A percentile compares a stretch with the other conserved stretches of the same genome.
phyloP scores from a whole-genome alignment of 2,329 filamentous ascomycete species.

The Endoconidiophora polonica region DNA sequence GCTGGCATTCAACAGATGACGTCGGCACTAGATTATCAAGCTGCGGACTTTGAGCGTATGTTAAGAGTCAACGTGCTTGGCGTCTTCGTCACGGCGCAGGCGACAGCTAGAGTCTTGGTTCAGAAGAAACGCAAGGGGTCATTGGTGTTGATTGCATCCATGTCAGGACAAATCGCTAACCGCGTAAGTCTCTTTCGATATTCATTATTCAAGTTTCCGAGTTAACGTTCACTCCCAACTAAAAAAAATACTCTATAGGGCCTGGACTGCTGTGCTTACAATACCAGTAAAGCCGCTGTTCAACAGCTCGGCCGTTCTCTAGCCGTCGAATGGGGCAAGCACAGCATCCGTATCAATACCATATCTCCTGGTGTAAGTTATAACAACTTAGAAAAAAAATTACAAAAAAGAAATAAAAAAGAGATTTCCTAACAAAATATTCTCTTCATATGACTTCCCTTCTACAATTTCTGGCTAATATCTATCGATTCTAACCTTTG shows the following conservation, averaged over 20 bases:
- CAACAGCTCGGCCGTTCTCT: conserved; percentile 42
- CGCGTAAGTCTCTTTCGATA: conserved; percentile 21
- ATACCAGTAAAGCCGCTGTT: conserved; percentile 44
- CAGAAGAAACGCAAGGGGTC: conserved; percentile 26
- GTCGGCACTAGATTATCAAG: conserved; percentile 29
- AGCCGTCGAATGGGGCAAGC: conserved; percentile 43
- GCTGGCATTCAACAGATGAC: conserved; percentile 31
- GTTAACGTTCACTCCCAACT: not conserved
- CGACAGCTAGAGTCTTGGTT: conserved; percentile 43
- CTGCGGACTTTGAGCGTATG: conserved; percentile 49
- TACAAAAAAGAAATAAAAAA: no score
- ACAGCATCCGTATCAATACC: conserved; percentile 49
- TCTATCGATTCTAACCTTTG: no score
- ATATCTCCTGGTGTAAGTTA: conserved; percentile 39
- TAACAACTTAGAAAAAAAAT: no score
- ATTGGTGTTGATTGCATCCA: conserved; percentile 33
- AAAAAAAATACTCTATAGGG: conserved; percentile 25
- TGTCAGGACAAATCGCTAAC: conserved; percentile 33
- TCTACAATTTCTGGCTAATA: no score
- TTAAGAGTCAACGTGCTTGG: conserved; percentile 54
- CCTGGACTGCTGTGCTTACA: conserved; percentile 45
- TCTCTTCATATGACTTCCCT: no score
- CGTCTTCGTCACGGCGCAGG: conserved; percentile 54
- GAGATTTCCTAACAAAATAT: no score
- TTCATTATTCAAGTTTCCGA: conserved; percentile 9